phyloP scores from a whole-genome alignment of 2,329 filamentous ascomycete species.

The Ramularia endophylla region DNA sequence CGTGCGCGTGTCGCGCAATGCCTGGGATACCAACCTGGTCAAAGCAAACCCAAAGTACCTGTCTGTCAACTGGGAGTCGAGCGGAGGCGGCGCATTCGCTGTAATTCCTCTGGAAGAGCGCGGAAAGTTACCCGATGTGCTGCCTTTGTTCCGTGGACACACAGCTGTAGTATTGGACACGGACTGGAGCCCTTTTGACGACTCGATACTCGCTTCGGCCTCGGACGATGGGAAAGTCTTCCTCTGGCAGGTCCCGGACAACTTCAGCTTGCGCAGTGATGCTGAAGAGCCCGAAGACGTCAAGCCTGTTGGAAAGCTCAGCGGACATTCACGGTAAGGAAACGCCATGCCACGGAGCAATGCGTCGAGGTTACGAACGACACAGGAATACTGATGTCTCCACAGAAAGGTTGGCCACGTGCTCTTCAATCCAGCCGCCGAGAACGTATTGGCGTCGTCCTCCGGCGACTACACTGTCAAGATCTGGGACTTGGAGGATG shows the following conservation, averaged over 20 bases:
- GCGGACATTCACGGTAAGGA: constrained; percentile 75
- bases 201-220: constrained; percentile 83
- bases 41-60: constrained; percentile 97
- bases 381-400: constrained; percentile 21
- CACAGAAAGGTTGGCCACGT: constrained; percentile 93
- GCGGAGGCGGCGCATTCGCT: constrained; percentile 92
- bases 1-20: constrained; percentile 93
- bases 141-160: constrained; percentile 93
- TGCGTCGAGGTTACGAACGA: not conserved
- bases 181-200: constrained; percentile 98
- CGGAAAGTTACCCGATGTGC: constrained; percentile 84
- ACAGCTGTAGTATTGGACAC: constrained; percentile 94
- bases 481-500: constrained; percentile 86
- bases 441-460: constrained; percentile 89
- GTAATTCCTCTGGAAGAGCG: constrained; percentile 87
- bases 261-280: constrained; percentile 79
- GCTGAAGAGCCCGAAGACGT: constrained; percentile 78
- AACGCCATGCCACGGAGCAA: no score
- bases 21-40: constrained; percentile 97
- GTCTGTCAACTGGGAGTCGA: constrained; percentile 96
- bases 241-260: constrained; percentile 88
- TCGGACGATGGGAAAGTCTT: constrained; percentile 97
- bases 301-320: constrained; percentile 70
- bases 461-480: constrained; percentile 95
- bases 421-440: constrained; percentile 92